Percentiles rank a stretch among this genome's conserved stretches.
These are phyloP conservation scores for Vaccinium myrtillus DNA, from an alignment of 148 eudicot species.

Conservation along the genomic window DNA sequence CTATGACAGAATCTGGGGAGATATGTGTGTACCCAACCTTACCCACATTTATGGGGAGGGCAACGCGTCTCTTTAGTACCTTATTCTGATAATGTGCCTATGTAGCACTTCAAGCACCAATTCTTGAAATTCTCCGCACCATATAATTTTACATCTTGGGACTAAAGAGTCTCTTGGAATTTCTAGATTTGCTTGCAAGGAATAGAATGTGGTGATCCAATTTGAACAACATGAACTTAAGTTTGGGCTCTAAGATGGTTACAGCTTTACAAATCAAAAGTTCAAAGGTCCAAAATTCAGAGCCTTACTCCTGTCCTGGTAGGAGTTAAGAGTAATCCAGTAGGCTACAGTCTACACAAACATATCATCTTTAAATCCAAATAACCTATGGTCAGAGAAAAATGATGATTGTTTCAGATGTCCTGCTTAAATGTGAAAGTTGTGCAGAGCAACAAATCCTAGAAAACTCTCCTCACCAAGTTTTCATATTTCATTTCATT, in stretches of 20 bases:
- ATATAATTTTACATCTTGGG: not conserved
- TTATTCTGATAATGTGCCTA: not conserved
- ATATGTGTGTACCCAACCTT: not conserved
- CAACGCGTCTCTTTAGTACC: not conserved
- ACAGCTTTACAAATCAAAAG: not conserved
- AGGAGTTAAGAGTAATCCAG: not conserved
- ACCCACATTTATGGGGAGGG: not conserved
- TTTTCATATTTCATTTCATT: not conserved
- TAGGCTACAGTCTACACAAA: not conserved
- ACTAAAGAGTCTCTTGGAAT: not conserved
- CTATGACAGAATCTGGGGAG: not conserved
- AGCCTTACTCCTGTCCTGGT: not conserved
- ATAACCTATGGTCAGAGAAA: not conserved
- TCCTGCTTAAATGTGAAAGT: not conserved
- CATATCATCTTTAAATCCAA: not conserved
- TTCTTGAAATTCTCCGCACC: not conserved
- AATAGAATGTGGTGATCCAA: not conserved
- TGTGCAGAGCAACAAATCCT: conserved; percentile 1
- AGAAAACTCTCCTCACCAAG: not conserved
- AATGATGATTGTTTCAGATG: not conserved
- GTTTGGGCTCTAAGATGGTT: not conserved
- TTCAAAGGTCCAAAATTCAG: not conserved
- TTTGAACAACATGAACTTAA: not conserved
- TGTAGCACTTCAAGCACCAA: not conserved
- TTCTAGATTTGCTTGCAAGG: not conserved